Percentiles rank a stretch among this genome's conserved stretches.
These are phyloP conservation scores for Starmerella roubikii DNA, from an alignment of 805 yeast genomes.

Conservation along the genomic window DNA sequence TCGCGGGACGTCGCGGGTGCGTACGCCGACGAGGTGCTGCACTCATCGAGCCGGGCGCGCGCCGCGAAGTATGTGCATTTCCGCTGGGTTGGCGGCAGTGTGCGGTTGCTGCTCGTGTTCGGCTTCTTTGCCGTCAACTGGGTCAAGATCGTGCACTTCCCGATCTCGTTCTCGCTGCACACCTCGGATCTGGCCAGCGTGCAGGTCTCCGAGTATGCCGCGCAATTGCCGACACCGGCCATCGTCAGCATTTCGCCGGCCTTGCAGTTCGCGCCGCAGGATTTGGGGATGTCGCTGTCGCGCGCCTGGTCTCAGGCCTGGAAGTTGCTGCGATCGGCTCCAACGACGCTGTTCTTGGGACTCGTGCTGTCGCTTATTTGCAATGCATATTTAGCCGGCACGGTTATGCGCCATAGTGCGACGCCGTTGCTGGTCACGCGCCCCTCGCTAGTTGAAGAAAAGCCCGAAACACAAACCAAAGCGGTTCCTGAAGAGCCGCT, in stretches of 20 bases:
- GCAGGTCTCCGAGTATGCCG: constrained; percentile 12
- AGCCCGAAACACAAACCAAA: not conserved
- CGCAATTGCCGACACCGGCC: constrained; percentile 14
- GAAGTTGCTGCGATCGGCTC: constrained; percentile 9
- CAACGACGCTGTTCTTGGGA: constrained; percentile 42
- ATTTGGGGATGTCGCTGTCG: constrained; percentile 9
- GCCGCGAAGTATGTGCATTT: constrained; percentile 14
- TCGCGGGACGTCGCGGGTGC: constrained; percentile 55
- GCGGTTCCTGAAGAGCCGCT: not conserved
- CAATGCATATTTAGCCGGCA: constrained; percentile 69
- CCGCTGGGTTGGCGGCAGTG: constrained; percentile 13
- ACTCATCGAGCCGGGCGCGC: constrained; percentile 14
- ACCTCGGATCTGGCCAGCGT: constrained; percentile 14
- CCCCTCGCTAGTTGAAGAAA: not conserved
- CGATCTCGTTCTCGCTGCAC: constrained; percentile 25
- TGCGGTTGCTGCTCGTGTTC: constrained; percentile 20
- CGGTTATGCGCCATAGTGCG: constrained; percentile 39
- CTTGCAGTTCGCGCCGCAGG: constrained; percentile 24
- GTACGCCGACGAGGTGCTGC: constrained; percentile 19
- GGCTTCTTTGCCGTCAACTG: constrained; percentile 28
- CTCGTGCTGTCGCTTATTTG: constrained; percentile 64
- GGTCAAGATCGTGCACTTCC: constrained; percentile 25
- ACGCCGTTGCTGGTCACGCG: constrained; percentile 7
- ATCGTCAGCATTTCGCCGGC: constrained; percentile 30
- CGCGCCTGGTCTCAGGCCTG: constrained; percentile 9